These are phyloP conservation scores for Boletus mariae DNA, from an alignment of 1,284 basidiomycete species.

Conservation along the genomic window DNA sequence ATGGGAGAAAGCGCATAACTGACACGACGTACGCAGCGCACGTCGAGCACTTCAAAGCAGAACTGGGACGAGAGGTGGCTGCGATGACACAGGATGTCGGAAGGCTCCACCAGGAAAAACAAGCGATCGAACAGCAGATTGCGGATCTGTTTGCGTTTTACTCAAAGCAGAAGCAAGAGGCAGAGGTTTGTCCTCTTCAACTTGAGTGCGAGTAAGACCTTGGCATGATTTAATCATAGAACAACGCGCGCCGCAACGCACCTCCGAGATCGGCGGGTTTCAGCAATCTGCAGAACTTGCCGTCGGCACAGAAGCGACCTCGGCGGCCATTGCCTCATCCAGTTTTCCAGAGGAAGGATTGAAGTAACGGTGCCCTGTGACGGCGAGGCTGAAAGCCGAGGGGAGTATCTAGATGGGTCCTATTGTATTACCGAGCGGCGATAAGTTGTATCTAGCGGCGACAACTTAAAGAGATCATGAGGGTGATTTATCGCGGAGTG, in stretches of 20 bases:
- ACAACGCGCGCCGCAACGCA: conserved; percentile 23
- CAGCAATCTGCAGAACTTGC: conserved; percentile 30
- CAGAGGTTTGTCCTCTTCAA: conserved; percentile 30
- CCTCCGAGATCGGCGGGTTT: conserved; percentile 22
- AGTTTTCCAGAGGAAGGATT: conserved; percentile 26
- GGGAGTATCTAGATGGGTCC: not conserved
- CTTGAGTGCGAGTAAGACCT: not conserved
- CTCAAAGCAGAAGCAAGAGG: conserved; percentile 58
- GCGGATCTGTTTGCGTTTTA: conserved; percentile 71
- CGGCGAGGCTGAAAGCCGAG: not conserved
- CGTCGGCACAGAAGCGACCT: conserved; percentile 22
- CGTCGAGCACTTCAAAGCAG: conserved; percentile 80
- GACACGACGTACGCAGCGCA: conserved; percentile 49
- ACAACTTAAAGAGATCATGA: conserved; percentile 1
- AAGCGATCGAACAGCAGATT: conserved; percentile 69
- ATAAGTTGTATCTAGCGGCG: conserved; percentile 8
- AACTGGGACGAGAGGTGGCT: conserved; percentile 69
- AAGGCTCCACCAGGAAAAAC: conserved; percentile 68
- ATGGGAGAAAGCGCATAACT: conserved; percentile 4
- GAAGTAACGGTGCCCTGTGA: not conserved
- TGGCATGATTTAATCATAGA: conserved; percentile 16
- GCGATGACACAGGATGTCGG: conserved; percentile 73
- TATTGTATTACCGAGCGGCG: conserved; percentile 14
- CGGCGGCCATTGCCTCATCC: conserved; percentile 33
- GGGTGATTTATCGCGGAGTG: conserved; percentile 7